These are phyloP conservation scores for Albophoma yamanashiensis DNA, from an alignment of 2,329 filamentous ascomycete species.

Conservation along the genomic window DNA sequence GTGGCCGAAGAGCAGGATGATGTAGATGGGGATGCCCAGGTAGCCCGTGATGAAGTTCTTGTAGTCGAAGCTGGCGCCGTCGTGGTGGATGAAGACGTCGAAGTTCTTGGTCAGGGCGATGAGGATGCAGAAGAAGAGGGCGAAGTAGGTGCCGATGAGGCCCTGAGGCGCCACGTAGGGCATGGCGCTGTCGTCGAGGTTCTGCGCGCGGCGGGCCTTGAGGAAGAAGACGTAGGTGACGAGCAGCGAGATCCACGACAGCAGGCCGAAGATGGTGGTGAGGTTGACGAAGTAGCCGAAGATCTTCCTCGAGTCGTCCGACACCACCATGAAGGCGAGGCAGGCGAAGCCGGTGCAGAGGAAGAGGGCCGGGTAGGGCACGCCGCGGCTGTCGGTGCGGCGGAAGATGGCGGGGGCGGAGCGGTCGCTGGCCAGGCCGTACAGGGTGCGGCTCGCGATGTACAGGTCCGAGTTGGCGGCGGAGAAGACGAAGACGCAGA, in stretches of 20 bases:
- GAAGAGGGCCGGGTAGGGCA: conserved; percentile 56
- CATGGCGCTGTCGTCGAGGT: conserved; percentile 41
- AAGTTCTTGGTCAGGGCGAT: conserved; percentile 79
- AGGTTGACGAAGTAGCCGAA: conserved; percentile 60
- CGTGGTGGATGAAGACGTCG: conserved; percentile 52
- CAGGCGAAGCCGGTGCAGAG: conserved; percentile 51
- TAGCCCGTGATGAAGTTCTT: conserved; percentile 71
- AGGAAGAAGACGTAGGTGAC: conserved; percentile 59
- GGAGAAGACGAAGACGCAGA: conserved; percentile 66
- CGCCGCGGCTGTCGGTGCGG: conserved; percentile 58
- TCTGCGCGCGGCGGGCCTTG: conserved; percentile 49
- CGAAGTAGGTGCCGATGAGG: conserved; percentile 55
- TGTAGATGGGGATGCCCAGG: conserved; percentile 64
- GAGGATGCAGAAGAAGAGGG: conserved; percentile 59
- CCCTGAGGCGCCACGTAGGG: conserved; percentile 63
- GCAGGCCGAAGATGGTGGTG: conserved; percentile 53
- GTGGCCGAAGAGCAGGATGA: conserved; percentile 58
- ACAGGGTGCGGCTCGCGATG: conserved; percentile 62
- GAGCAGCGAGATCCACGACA: conserved; percentile 59
- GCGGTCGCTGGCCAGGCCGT: conserved; percentile 61
- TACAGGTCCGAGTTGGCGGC: conserved; percentile 71
- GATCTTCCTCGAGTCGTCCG: conserved; percentile 42
- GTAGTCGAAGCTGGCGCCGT: conserved; percentile 51
- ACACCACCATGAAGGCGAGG: conserved; percentile 58
- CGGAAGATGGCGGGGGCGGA: conserved; percentile 64